Percentiles rank a stretch among this genome's conserved stretches.
Conservation (phyloP, 2,329 filamentous ascomycete genomes). For the Diaporthe batatas region DNA sequence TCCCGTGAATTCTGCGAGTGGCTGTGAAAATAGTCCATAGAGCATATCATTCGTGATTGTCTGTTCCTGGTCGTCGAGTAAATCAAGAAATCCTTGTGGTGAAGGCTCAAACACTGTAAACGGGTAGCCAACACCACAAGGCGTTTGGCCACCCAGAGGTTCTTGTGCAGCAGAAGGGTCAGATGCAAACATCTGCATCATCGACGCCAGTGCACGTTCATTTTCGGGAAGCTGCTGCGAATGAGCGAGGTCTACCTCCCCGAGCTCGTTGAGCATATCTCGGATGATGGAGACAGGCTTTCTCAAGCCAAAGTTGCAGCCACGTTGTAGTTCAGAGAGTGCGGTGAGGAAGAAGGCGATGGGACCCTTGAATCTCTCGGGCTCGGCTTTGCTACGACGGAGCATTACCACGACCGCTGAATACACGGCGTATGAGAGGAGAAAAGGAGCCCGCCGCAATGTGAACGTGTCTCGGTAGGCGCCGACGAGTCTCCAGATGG, state of each 20-base stretch:
- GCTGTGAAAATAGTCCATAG: conserved; percentile 6
- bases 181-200: conserved; percentile 1
- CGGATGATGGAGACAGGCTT: conserved; percentile 11
- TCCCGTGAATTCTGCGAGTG: background rate
- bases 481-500: conserved; percentile 1
- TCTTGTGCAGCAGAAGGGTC: background rate
- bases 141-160: background rate
- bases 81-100: background rate
- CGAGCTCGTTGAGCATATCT: background rate
- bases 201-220: background rate
- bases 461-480: conserved; percentile 8
- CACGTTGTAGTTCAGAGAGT: background rate
- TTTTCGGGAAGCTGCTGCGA: background rate
- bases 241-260: background rate
- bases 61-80: conserved; percentile 1
- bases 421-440: conserved; percentile 9
- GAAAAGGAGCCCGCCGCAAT: background rate
- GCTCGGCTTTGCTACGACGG: background rate
- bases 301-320: conserved; percentile 15
- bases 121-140: background rate
- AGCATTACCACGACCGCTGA: conserved; percentile 11
- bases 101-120: conserved; percentile 10
- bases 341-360: conserved; percentile 7
- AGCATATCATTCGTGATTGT: conserved; percentile 21
- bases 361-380: background rate